Conservation (phyloP, 768 basidiomycete species). For the Podaxis carcinomalis region DNA sequence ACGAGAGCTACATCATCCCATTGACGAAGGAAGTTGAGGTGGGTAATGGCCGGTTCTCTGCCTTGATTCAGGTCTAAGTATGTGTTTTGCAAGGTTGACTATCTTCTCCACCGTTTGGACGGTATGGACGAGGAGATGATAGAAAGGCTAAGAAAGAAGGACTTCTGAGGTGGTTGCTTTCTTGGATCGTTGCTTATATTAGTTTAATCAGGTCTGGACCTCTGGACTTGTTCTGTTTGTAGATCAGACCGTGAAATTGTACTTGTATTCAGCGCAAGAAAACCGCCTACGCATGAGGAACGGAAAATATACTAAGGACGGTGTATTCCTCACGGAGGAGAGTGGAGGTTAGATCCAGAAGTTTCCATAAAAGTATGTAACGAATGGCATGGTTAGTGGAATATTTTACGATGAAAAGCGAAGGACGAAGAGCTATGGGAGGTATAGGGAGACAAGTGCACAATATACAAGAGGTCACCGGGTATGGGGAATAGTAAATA, state of each 20-base stretch:
- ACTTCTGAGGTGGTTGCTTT: constrained; percentile 10
- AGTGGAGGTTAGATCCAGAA: constrained; percentile 4
- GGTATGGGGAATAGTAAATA: constrained; percentile 9
- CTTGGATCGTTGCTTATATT: background rate
- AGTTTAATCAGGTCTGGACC: background rate
- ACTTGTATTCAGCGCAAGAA: background rate
- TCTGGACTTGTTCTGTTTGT: background rate
- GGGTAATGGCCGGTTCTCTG: constrained; percentile 18
- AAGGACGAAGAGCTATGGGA: constrained; percentile 9
- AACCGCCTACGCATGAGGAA: background rate
- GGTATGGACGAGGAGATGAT: constrained; percentile 82
- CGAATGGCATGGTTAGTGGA: constrained; percentile 3
- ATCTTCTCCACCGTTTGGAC: constrained; percentile 86
- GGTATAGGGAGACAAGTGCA: constrained; percentile 17
- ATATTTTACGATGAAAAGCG: background rate
- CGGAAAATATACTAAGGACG: background rate
- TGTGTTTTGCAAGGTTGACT: constrained; percentile 68
- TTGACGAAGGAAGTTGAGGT: constrained; percentile 99
- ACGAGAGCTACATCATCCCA: constrained; percentile 94
- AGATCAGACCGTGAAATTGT: background rate
- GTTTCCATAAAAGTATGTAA: constrained; percentile 9
- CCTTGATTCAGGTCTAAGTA: background rate
- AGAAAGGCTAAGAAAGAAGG: constrained; percentile 43
- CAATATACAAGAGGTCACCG: constrained; percentile 12
- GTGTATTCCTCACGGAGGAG: background rate